These are phyloP conservation scores for Bolboschoenus planiculmis DNA, from an alignment of 176 grass and related monocot genomes.

Conservation along the genomic window DNA sequence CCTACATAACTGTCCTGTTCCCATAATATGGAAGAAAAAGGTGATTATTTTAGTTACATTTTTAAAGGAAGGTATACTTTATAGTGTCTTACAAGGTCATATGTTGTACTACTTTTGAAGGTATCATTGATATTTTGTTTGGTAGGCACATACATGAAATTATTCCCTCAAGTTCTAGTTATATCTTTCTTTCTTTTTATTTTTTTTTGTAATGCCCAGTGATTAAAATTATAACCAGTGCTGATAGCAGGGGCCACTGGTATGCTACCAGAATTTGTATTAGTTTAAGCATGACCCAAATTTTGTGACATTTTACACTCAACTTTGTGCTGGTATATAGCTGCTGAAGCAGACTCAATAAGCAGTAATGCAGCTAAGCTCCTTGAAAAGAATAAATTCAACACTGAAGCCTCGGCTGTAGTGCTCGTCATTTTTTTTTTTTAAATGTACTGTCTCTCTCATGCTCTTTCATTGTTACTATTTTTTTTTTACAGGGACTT, in stretches of 20 bases:
- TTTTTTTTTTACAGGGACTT: conserved; percentile 56
- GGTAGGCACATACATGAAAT: neutral
- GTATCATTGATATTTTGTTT: neutral
- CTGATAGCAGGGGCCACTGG: neutral
- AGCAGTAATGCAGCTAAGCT: neutral
- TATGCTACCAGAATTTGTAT: conserved; percentile 2
- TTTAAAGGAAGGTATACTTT: neutral
- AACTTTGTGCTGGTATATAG: neutral
- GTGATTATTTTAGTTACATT: neutral
- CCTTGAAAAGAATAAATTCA: neutral
- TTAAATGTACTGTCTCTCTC: conserved; percentile 18
- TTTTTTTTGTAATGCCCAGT: neutral
- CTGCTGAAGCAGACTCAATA: neutral
- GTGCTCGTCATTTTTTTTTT: neutral
- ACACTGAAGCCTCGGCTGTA: neutral
- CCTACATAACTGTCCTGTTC: neutral
- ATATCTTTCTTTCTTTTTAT: neutral
- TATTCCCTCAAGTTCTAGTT: conserved; percentile 1
- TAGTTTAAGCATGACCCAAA: neutral
- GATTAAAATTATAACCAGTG: neutral
- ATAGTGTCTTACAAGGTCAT: neutral
- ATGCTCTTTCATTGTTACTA: conserved; percentile 21
- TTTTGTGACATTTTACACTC: neutral
- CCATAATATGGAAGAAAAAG: neutral
- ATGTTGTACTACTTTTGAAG: neutral